These are phyloP conservation scores for Boletus rubropictus DNA, from an alignment of 768 basidiomycete genomes.

Conservation along the genomic window DNA sequence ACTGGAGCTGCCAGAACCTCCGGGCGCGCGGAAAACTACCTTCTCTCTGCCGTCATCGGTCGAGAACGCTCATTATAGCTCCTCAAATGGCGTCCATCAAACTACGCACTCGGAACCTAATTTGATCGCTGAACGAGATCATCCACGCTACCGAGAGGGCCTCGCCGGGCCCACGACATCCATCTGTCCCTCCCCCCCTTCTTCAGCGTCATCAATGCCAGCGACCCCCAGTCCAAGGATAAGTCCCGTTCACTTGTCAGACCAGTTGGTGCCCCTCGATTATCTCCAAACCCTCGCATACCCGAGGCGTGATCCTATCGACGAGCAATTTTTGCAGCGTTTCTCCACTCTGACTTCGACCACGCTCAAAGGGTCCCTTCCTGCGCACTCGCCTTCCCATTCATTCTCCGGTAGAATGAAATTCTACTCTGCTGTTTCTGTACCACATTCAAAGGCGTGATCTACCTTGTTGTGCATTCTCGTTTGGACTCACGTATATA, in stretches of 20 bases:
- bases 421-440: slow-evolving; percentile 8
- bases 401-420: slow-evolving; percentile 27
- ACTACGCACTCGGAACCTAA: slow-evolving; percentile 32
- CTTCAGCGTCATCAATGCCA: slow-evolving; percentile 37
- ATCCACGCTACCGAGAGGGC: slow-evolving; percentile 20
- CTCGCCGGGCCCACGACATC: slow-evolving; percentile 20
- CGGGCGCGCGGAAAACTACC: slow-evolving; percentile 21
- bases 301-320: slow-evolving; percentile 54
- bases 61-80: slow-evolving; percentile 20
- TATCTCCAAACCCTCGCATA: slow-evolving; percentile 52
- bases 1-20: slow-evolving; percentile 20
- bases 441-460: slow-evolving; percentile 7
- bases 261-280: slow-evolving; percentile 55
- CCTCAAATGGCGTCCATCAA: slow-evolving; percentile 20
- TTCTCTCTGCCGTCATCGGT: slow-evolving; percentile 29
- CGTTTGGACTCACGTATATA: slow-evolving; percentile 26
- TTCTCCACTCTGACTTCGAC: slow-evolving; percentile 36
- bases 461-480: slow-evolving; percentile 14
- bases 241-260: slow-evolving; percentile 17
- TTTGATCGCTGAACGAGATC: slow-evolving; percentile 15
- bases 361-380: slow-evolving; percentile 13
- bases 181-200: slow-evolving; percentile 29
- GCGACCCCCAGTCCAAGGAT: slow-evolving; percentile 33
- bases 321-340: slow-evolving; percentile 58
- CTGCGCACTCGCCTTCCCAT: slow-evolving; percentile 13